These are phyloP conservation scores for Corrigiola litoralis DNA, from an alignment of 179 eudicot species.

Conservation along the genomic window DNA sequence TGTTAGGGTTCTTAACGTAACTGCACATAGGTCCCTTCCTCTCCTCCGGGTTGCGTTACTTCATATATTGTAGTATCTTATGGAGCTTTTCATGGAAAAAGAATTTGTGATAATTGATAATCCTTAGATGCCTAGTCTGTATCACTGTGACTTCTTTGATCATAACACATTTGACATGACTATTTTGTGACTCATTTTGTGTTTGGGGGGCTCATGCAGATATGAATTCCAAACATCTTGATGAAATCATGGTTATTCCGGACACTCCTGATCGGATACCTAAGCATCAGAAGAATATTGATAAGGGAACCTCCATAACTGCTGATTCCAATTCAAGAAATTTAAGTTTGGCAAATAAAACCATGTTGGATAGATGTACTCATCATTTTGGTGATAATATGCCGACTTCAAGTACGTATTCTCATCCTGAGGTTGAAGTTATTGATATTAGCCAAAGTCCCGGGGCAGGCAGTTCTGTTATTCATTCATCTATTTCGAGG, in stretches of 20 bases:
- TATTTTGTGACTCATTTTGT: not conserved
- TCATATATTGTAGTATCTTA: not conserved
- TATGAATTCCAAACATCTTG: slow-evolving; percentile 48
- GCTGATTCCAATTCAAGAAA: slow-evolving; percentile 21
- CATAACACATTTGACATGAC: not conserved
- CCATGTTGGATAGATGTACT: slow-evolving; percentile 22
- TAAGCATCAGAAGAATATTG: slow-evolving; percentile 10
- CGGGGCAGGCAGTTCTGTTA: slow-evolving; percentile 7
- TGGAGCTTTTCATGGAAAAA: not conserved
- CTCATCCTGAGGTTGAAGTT: slow-evolving; percentile 21
- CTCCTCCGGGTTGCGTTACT: not conserved
- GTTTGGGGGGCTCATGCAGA: slow-evolving; percentile 30
- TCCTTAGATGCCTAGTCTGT: not conserved
- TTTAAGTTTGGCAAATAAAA: slow-evolving; percentile 17
- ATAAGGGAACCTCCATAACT: slow-evolving; percentile 17
- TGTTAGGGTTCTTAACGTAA: too few relatives aligned
- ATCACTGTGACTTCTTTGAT: not conserved
- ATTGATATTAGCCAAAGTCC: slow-evolving; percentile 20
- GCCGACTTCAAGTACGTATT: slow-evolving; percentile 17
- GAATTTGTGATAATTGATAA: not conserved
- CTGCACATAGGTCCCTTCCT: too few relatives aligned
- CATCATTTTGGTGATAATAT: slow-evolving; percentile 24
- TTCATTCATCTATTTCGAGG: slow-evolving; percentile 28
- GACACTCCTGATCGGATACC: slow-evolving; percentile 72
- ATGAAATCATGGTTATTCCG: slow-evolving; percentile 50